Evolutionary conservation across 106 monocot species (phyloP), one percentile per base, ranked within the genome.

Genomic region (Triglochin maritima): DNA sequence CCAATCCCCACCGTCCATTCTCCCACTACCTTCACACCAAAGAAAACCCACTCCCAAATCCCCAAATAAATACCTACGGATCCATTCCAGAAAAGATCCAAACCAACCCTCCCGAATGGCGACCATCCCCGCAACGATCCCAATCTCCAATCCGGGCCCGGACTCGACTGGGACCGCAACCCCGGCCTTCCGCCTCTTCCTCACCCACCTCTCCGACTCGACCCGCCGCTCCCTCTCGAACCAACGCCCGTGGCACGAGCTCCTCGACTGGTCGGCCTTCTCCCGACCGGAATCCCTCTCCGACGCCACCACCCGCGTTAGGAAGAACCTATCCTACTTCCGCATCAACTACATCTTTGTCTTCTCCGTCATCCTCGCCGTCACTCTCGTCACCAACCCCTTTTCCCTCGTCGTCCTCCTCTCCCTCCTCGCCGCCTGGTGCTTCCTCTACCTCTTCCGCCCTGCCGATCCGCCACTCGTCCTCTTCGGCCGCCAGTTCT

Each of bases 381-480:
- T 67, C 43, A 66, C 74, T 50, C 66, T 74, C 47, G 16, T 74
- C 66, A 4, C 74, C 67, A 66, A 67, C 50, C 74, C 74, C 16
- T 66, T 74, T 49, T 66, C 89, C 66, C 82, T 85, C 60, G 17
- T 81, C 75, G 70, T 83, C 80, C 85, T 89, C 72, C 77, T 85
- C 46, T 72, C 17, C 17, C 82, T 89, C 58, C 82, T 89, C 66
- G 80, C 80, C 48, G 75, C 80, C 75, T 89, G 89, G 89, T 79
- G 79, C 78, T 81, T 85, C 70, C 80, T 85, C 68, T 89, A 85
- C 77, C 85, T 89, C 76, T 82, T 89, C 74, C 81, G 85, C 45
- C 80, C 85, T 53, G 46, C 85, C n/a, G 82, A 82, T 66, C 58
- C 78, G 41, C 86, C 86, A 4, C 79, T 90, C 52, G 79, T 91